These are phyloP conservation scores for Umbelopsis isabellina DNA, from an alignment of 192 early-diverging fungal genomes.

Conservation along the genomic window DNA sequence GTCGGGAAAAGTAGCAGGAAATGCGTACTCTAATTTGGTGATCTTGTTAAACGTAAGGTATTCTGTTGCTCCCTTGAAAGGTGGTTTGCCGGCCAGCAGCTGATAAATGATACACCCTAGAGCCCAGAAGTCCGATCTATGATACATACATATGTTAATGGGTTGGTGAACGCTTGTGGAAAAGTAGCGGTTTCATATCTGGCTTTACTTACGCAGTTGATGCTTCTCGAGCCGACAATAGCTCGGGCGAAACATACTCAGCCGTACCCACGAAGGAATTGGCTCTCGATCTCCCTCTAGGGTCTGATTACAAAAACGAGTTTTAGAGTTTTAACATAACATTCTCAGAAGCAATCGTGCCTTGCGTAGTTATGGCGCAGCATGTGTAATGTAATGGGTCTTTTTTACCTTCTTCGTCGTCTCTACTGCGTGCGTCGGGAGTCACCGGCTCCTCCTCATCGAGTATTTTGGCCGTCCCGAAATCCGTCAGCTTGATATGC, in stretches of 20 bases:
- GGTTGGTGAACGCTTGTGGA: neutral
- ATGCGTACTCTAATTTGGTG: constrained; percentile 81
- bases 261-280: constrained; percentile 98
- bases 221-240: constrained; percentile 86
- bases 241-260: constrained; percentile 97
- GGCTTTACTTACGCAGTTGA: constrained; percentile 60
- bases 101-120: constrained; percentile 93
- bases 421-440: neutral
- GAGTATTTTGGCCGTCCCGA: constrained; percentile 90
- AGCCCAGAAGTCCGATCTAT: constrained; percentile 80
- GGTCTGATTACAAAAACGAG: neutral
- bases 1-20: constrained; percentile 77
- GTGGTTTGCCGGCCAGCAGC: constrained; percentile 84
- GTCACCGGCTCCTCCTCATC: constrained; percentile 26
- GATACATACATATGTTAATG: neutral
- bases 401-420: neutral
- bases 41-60: constrained; percentile 98
- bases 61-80: constrained; percentile 94
- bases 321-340: too few species aligned
- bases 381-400: too few species aligned
- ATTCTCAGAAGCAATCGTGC: too few species aligned
- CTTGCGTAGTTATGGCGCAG: too few species aligned
- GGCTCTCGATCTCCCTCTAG: constrained; percentile 47
- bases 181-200: neutral
- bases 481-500: constrained; percentile 96